These are phyloP conservation scores for Kandelia obovata DNA, from an alignment of 345 rosid species.

Conservation along the genomic window DNA sequence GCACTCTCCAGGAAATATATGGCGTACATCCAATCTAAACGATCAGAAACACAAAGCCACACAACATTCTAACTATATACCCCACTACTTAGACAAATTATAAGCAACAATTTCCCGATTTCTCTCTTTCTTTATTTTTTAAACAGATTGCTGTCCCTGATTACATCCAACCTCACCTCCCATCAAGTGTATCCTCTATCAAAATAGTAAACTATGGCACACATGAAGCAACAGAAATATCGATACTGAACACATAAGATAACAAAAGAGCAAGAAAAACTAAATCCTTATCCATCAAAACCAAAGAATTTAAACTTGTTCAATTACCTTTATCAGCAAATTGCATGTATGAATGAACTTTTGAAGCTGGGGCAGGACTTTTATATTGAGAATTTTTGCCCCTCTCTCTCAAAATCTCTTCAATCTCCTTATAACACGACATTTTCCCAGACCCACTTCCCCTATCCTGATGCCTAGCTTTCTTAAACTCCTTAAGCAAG, in stretches of 20 bases:
- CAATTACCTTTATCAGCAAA: conserved; percentile 85
- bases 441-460: conserved; percentile 83
- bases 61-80: neutral
- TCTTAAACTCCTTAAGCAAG: conserved; percentile 89
- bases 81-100: neutral
- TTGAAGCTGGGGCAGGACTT: conserved; percentile 57
- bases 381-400: conserved; percentile 65
- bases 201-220: neutral
- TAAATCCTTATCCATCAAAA: conserved; percentile 2
- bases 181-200: neutral
- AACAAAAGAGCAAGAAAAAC: neutral
- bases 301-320: neutral
- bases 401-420: conserved; percentile 86
- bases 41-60: neutral
- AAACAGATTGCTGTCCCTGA: neutral
- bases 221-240: conserved; percentile 1
- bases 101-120: neutral
- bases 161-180: neutral
- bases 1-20: neutral
- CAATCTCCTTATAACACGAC: conserved; percentile 95
- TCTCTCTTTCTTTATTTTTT: neutral
- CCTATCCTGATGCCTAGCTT: conserved; percentile 77
- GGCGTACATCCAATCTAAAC: neutral
- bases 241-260: conserved; percentile 1
- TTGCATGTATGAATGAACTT: conserved; percentile 84